A percentile compares a stretch with the other conserved stretches of the same genome.
These are phyloP conservation scores for Lasiodiplodia hormozganensis DNA, from an alignment of 2,329 filamentous ascomycete species.

Conservation along the genomic window DNA sequence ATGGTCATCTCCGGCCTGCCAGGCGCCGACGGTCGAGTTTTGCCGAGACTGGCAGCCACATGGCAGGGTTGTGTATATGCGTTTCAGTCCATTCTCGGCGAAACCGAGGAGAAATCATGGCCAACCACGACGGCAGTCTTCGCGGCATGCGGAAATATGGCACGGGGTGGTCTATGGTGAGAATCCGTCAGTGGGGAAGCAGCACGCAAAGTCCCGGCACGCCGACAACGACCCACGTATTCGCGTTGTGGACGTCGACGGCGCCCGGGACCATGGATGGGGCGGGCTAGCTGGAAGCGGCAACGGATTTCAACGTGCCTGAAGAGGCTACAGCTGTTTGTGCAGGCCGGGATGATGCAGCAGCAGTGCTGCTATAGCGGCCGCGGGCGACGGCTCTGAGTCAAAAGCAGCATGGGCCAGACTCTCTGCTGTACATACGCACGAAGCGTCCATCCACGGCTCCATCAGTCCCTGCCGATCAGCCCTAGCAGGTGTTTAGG, in stretches of 20 bases:
- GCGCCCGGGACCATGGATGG: constrained; percentile 1
- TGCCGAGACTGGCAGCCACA: constrained; percentile 15
- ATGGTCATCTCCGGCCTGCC: not conserved
- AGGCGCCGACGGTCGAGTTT: not conserved
- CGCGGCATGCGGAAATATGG: not conserved
- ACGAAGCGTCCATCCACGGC: constrained; percentile 4
- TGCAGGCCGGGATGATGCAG: constrained; percentile 10
- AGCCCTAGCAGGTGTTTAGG: constrained; percentile 19
- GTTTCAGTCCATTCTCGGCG: constrained; percentile 9
- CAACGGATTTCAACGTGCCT: constrained; percentile 18
- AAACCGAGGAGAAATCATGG: constrained; percentile 3
- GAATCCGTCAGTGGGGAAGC: constrained; percentile 19
- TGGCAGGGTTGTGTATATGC: not conserved
- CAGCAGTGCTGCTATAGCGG: not conserved
- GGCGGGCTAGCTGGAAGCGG: constrained; percentile 1
- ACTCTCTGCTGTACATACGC: not conserved
- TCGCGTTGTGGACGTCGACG: not conserved
- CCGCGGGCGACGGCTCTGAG: not conserved
- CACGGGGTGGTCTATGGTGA: not conserved
- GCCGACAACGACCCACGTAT: not conserved
- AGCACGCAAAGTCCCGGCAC: constrained; percentile 14
- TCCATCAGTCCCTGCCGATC: constrained; percentile 25
- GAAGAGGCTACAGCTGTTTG: constrained; percentile 14
- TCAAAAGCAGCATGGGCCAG: constrained; percentile 1
- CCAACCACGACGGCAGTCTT: not conserved